Conservation (phyloP, 1,139 yeast genomes). For the Maudiozyma humilis region DNA sequence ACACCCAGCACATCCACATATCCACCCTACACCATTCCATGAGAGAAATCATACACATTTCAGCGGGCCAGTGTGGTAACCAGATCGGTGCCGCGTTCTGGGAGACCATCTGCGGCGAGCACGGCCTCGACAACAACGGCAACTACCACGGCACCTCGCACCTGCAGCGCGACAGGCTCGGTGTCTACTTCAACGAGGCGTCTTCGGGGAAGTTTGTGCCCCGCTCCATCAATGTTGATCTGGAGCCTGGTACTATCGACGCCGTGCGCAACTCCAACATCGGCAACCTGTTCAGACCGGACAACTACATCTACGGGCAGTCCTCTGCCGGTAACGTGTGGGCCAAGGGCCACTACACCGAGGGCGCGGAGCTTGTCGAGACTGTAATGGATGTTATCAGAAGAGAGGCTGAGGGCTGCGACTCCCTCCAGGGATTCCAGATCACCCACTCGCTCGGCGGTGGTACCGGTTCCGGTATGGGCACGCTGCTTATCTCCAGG, state of each 20-base stretch:
- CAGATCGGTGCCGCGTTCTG: slow-evolving; percentile 97
- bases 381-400: slow-evolving; percentile 81
- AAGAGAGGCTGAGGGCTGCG: slow-evolving; percentile 90
- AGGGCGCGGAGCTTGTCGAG: slow-evolving; percentile 89
- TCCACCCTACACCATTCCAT: slow-evolving; percentile 20
- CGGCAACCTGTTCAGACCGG: slow-evolving; percentile 85
- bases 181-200: slow-evolving; percentile 56
- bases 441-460: slow-evolving; percentile 92
- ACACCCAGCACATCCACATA: background rate
- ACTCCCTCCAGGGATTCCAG: slow-evolving; percentile 89
- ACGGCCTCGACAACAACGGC: slow-evolving; percentile 83
- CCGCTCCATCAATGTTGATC: slow-evolving; percentile 83
- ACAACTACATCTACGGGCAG: slow-evolving; percentile 80
- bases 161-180: slow-evolving; percentile 42
- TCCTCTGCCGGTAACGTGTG: slow-evolving; percentile 91
- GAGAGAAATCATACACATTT: slow-evolving; percentile 80
- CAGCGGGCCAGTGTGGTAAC: slow-evolving; percentile 99
- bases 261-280: slow-evolving; percentile 67
- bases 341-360: slow-evolving; percentile 96
- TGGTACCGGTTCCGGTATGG: slow-evolving; percentile 97
- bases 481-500: slow-evolving; percentile 70
- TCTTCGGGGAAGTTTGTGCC: slow-evolving; percentile 83
- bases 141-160: slow-evolving; percentile 62
- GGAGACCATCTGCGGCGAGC: slow-evolving; percentile 97
- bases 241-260: slow-evolving; percentile 91